Evolutionary conservation across 306 rosid genomes (phyloP).

Genomic region (Cucumis sativus): Cucumber_9930_V3 NC_026656.2:11114501-11115000

Average conservation of each 20-base stretch:
- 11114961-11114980: not conserved
- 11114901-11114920: not conserved
- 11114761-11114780: not conserved
- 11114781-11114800: not conserved
- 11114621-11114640: not conserved
- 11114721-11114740: not conserved
- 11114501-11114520: no score
- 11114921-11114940: not conserved
- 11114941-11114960: not conserved
- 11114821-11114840: not conserved
- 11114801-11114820: conserved; percentile 7
- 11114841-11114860: not conserved
- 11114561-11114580: no score
- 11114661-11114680: not conserved
- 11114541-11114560: no score
- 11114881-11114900: not conserved
- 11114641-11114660: not conserved
- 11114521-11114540: no score
- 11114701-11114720: not conserved
- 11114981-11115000: not conserved
- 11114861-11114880: not conserved
- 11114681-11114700: not conserved
- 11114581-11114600: no score
- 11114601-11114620: no score
- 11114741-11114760: not conserved